phyloP scores from a whole-genome alignment of 352 stramenopile species.

The Peronosclerospora sorghi region DNA sequence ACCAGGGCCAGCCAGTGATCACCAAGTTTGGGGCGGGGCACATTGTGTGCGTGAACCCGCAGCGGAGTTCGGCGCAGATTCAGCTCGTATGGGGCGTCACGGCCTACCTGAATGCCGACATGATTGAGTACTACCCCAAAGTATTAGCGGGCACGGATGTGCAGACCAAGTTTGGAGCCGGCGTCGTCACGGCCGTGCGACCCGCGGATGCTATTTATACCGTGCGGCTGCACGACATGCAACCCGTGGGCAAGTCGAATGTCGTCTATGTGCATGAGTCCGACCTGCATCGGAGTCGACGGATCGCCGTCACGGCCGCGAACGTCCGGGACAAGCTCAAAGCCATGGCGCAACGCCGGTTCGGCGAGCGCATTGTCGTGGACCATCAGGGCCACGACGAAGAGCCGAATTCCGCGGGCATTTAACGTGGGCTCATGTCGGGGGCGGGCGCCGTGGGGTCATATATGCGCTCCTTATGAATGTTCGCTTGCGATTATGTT shows the following conservation, averaged over 20 bases:
- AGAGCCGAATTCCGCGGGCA: constrained; percentile 39
- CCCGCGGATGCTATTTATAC: constrained; percentile 64
- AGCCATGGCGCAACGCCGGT: constrained; percentile 29
- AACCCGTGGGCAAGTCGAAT: constrained; percentile 36
- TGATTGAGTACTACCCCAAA: constrained; percentile 63
- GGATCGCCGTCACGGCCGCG: constrained; percentile 31
- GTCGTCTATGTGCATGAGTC: constrained; percentile 66
- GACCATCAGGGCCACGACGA: constrained; percentile 26
- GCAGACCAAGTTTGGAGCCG: constrained; percentile 61
- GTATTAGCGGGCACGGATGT: constrained; percentile 65
- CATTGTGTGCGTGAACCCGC: constrained; percentile 45
- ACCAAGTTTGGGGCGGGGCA: constrained; percentile 51
- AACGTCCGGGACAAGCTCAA: constrained; percentile 43
- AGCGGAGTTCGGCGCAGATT: constrained; percentile 38
- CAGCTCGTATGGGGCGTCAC: constrained; percentile 53
- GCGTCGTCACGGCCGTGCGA: constrained; percentile 51
- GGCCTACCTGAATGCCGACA: constrained; percentile 43
- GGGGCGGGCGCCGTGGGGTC: no score
- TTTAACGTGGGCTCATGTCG: constrained; percentile 16
- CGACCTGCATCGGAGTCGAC: constrained; percentile 38
- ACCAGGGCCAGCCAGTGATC: constrained; percentile 61
- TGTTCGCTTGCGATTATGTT: no score
- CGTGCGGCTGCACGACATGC: constrained; percentile 42
- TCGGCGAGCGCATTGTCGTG: constrained; percentile 33
- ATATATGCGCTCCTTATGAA: no score